Percentiles rank a stretch among this genome's conserved stretches.
These are phyloP conservation scores for Sambucus nigra DNA, from an alignment of 129 eudicot species.

Conservation along the genomic window DNA sequence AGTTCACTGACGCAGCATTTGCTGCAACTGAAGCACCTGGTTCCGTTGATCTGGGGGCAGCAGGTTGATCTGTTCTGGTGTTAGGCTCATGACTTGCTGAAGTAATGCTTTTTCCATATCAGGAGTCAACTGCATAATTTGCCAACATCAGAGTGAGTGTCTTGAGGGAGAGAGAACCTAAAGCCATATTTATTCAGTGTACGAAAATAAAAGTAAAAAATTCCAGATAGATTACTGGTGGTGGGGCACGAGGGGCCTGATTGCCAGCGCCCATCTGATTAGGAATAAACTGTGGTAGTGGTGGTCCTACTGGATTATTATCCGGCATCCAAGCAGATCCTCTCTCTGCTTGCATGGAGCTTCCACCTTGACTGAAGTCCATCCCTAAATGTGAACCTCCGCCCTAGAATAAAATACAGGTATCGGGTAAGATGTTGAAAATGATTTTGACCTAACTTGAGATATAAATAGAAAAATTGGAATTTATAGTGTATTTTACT, in stretches of 20 bases:
- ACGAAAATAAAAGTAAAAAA: background rate
- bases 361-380: constrained; percentile 64
- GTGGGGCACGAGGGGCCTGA: constrained; percentile 61
- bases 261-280: constrained; percentile 40
- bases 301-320: constrained; percentile 33
- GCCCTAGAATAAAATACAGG: constrained; percentile 27
- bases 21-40: constrained; percentile 87
- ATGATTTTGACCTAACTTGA: background rate
- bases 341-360: constrained; percentile 49
- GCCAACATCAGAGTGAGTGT: background rate
- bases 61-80: constrained; percentile 73
- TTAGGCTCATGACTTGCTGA: constrained; percentile 85
- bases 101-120: constrained; percentile 68
- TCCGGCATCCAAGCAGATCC: constrained; percentile 64
- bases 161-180: no score
- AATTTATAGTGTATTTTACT: background rate
- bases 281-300: constrained; percentile 35
- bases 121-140: constrained; percentile 50
- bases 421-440: constrained; percentile 7
- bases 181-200: background rate
- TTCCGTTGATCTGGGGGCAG: constrained; percentile 80
- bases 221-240: constrained; percentile 28
- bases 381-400: constrained; percentile 58
- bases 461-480: background rate
- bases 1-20: constrained; percentile 66